Percentiles rank a stretch among this genome's conserved stretches.
phyloP scores from a whole-genome alignment of 2,329 filamentous ascomycete species.

The Venturiaceae sp. region DNA sequence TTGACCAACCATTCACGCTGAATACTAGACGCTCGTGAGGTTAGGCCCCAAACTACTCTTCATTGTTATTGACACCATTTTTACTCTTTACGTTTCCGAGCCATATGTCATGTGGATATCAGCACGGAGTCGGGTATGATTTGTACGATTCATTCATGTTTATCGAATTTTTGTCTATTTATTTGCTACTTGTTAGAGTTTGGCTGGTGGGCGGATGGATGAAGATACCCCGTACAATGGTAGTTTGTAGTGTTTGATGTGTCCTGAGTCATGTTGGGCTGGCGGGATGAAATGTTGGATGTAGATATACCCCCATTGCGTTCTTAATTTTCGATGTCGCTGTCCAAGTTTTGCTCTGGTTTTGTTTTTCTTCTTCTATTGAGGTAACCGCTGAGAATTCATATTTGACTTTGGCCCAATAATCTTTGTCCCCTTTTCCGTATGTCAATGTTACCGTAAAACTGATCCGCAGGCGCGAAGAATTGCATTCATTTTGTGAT shows the following conservation, averaged over 20 bases:
- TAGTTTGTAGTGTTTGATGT: background rate
- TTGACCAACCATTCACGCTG: background rate
- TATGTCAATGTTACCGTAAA: too few species aligned
- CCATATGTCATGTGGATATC: background rate
- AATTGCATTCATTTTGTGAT: too few species aligned
- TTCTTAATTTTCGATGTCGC: background rate
- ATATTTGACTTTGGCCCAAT: too few species aligned
- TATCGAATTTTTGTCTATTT: background rate
- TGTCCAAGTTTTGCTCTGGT: background rate
- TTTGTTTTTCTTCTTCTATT: background rate
- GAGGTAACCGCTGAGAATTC: too few species aligned
- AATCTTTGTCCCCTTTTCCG: too few species aligned
- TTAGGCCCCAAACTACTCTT: background rate
- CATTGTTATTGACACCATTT: background rate
- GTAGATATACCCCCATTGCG: constrained; percentile 2
- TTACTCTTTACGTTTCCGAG: background rate
- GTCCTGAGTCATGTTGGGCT: background rate
- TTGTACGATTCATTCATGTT: background rate
- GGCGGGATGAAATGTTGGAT: background rate
- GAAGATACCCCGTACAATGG: background rate
- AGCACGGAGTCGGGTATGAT: background rate
- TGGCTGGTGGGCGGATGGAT: background rate
- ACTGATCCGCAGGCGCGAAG: too few species aligned
- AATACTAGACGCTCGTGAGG: background rate
- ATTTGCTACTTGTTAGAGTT: background rate